Percentiles rank a stretch among this genome's conserved stretches.
phyloP scores from a whole-genome alignment of 140 eudicot species.

The Cichorium intybus region DNA sequence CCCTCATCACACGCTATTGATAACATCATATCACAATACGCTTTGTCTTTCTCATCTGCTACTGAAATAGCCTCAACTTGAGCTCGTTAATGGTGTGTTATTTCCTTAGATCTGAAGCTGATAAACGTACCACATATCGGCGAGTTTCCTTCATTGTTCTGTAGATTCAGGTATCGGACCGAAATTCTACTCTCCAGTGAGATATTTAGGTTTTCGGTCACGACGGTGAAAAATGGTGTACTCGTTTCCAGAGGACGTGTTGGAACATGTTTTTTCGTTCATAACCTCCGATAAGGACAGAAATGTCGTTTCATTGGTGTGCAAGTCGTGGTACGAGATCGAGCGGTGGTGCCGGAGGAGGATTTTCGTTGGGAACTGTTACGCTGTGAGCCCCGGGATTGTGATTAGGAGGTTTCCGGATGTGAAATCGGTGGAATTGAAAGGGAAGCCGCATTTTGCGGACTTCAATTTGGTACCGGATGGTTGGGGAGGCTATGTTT shows the following conservation, averaged over 20 bases:
- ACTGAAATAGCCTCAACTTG: not conserved
- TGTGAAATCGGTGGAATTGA: not conserved
- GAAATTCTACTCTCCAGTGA: not conserved
- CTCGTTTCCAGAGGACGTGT: not conserved
- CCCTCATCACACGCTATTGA: not conserved
- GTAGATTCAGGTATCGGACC: not conserved
- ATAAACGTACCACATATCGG: not conserved
- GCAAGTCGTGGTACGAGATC: conserved; percentile 1
- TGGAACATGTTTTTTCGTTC: not conserved
- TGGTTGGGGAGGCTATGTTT: not conserved
- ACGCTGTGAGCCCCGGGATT: not conserved
- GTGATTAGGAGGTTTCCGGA: not conserved
- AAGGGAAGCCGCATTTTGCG: not conserved
- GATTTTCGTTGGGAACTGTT: not conserved
- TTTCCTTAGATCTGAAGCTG: conserved; percentile 38
- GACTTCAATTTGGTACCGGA: not conserved
- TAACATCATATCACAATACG: not conserved
- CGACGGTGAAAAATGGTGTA: conserved; percentile 4
- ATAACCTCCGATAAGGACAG: not conserved
- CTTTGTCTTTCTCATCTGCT: conserved; percentile 6
- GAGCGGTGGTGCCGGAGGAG: not conserved
- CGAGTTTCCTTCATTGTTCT: not conserved
- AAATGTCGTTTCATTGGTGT: not conserved
- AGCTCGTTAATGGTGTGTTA: conserved; percentile 21
- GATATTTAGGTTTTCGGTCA: not conserved